These are phyloP conservation scores for Betula pendula DNA, from an alignment of 306 rosid genomes.

Conservation along the genomic window DNA sequence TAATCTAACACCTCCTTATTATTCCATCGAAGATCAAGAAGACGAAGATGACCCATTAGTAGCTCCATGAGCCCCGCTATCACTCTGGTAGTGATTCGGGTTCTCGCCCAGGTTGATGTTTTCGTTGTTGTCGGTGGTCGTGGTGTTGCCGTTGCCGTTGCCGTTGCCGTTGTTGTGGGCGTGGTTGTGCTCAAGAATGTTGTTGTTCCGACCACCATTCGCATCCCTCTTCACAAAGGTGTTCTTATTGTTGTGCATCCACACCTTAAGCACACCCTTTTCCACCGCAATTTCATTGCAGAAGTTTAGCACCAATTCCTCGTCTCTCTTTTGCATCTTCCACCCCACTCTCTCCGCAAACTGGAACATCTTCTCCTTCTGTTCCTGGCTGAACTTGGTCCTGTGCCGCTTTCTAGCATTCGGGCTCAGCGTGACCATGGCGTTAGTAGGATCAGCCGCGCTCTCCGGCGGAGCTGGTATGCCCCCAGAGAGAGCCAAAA, in stretches of 20 bases:
- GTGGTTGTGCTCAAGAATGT: constrained; percentile 31
- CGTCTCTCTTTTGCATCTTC: constrained; percentile 97
- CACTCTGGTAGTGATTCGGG: constrained; percentile 37
- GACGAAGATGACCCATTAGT: constrained; percentile 94
- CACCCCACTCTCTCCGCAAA: constrained; percentile 82
- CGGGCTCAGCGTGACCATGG: constrained; percentile 23
- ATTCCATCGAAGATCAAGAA: constrained; percentile 51
- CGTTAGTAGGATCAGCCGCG: constrained; percentile 27
- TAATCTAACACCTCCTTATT: constrained; percentile 30
- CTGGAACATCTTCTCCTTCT: constrained; percentile 82
- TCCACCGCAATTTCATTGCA: constrained; percentile 72
- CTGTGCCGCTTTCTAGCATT: constrained; percentile 62
- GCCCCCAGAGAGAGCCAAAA: constrained; percentile 73
- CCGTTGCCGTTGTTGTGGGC: constrained; percentile 17
- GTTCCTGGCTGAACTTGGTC: constrained; percentile 73
- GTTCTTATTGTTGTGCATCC: constrained; percentile 99
- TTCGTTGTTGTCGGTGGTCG: constrained; percentile 1
- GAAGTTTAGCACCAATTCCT: constrained; percentile 56
- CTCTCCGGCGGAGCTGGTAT: constrained; percentile 43
- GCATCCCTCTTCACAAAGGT: constrained; percentile 49
- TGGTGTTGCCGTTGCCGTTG: neutral
- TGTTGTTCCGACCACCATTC: neutral
- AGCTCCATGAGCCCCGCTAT: constrained; percentile 43
- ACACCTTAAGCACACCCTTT: constrained; percentile 76
- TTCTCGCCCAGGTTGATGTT: constrained; percentile 23